Percentiles rank a stretch among this genome's conserved stretches.
These are phyloP conservation scores for Davidsoniella neocaledoniae DNA, from an alignment of 2,329 filamentous ascomycete species.

Conservation along the genomic window DNA sequence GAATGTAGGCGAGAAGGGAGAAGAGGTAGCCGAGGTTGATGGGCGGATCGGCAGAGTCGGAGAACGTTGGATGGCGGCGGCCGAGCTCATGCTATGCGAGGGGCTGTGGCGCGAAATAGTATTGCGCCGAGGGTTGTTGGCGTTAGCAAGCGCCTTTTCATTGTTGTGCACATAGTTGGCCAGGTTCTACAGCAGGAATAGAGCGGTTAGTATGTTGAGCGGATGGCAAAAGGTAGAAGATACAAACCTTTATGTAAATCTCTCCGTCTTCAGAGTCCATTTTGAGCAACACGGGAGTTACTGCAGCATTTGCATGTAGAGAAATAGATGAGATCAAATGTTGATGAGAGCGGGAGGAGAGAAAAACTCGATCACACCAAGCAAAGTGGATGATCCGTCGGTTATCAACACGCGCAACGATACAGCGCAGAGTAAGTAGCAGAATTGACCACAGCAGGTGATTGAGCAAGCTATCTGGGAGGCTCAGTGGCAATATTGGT, in stretches of 20 bases:
- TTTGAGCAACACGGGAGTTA: constrained; percentile 24
- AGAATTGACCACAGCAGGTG: neutral
- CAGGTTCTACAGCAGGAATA: constrained; percentile 53
- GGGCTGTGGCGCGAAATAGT: constrained; percentile 50
- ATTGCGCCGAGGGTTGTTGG: constrained; percentile 69
- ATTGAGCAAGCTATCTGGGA: neutral
- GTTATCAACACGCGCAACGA: constrained; percentile 3
- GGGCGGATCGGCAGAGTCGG: constrained; percentile 44
- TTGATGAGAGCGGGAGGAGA: constrained; percentile 1
- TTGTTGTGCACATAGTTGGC: constrained; percentile 92
- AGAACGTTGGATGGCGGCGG: constrained; percentile 32
- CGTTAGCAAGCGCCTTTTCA: constrained; percentile 93
- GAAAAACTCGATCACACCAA: constrained; percentile 4
- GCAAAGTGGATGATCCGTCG: constrained; percentile 6
- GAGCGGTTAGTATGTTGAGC: constrained; percentile 6
- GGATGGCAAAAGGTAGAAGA: neutral
- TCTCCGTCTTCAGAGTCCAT: constrained; percentile 87
- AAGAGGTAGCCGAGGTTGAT: constrained; percentile 49
- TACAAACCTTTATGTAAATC: constrained; percentile 66
- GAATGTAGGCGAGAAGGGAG: constrained; percentile 65
- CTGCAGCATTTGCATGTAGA: constrained; percentile 12
- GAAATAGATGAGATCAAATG: constrained; percentile 7
- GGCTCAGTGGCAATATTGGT: neutral
- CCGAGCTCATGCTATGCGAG: constrained; percentile 46
- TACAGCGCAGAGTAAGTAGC: neutral